Base-by-base conservation (phyloP, 176 grass and related monocot genomes). In the Puccinellia tenuiflora region DNA sequence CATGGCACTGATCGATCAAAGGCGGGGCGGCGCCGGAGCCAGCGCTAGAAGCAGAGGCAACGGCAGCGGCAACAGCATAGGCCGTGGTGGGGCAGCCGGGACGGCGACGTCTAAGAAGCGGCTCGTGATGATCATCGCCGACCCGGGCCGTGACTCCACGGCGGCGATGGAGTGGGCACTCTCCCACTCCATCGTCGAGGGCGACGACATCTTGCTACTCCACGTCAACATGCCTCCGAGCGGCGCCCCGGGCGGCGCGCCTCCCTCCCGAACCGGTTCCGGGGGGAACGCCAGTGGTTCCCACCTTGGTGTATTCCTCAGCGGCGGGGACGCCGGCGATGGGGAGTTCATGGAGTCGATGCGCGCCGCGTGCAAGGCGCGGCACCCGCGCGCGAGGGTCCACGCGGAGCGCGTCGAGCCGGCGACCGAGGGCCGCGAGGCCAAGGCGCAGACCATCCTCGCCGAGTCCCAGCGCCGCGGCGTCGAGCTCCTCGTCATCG, bases 111-210 rank as follows among this genome's bases (percentile, higher is more conserved):
- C 50, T 3, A 97, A 90, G 73, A 79, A 83, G 47, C 85, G 95
- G n/a, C 89, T 77, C 10, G 81, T 97, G 53, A 92, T 94, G 92
- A 63, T 94, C 68, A 72, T 97, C 24, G 90, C 90, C 22, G 90
- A 97, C 62, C 86, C 92, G 24, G 88, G 88, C 42, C 88, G 92
- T 29, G 90, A 94, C 81, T 88, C 92, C 28, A 65, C 79, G 9
- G 85, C 86, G 69, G 95, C 95, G 12, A 87, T 97, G 55, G 92
- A 94, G 83, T 97, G 92, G 92, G 88, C 92, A 5, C 88, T 97
- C 48, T 94, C 86, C 35, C 95, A 97, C 76, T 82, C 90, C 79
- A 25, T 94, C 31, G 63, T 86, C 29, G 90, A 94, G 77, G 82
- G 90, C 35, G 95, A 97, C 37, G 90, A 88, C 86, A 80, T 97